phyloP scores from a whole-genome alignment of 495 filamentous ascomycete species.

The Letharia lupina region DNA sequence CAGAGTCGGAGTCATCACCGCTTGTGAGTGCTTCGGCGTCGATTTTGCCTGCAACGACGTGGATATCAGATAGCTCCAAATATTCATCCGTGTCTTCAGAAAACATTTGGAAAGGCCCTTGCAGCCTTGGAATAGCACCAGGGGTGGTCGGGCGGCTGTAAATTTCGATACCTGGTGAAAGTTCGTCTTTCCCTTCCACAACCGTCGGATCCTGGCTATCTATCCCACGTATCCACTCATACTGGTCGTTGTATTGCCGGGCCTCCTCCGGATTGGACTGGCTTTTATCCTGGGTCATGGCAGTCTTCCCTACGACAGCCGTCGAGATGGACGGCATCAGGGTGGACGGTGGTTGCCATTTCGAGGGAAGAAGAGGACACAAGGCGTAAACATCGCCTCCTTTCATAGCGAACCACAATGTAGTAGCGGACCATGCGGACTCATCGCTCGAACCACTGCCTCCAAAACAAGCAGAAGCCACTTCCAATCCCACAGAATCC shows the following conservation, averaged over 20 bases:
- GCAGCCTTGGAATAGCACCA: conserved; percentile 65
- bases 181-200: conserved; percentile 29
- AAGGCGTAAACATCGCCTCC: conserved; percentile 83
- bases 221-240: conserved; percentile 74
- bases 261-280: conserved; percentile 46
- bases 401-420: conserved; percentile 82
- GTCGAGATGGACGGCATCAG: conserved; percentile 70
- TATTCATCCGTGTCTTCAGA: conserved; percentile 45
- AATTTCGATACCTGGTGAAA: conserved; percentile 52
- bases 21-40: conserved; percentile 45
- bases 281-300: conserved; percentile 50
- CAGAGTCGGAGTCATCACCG: conserved; percentile 42
- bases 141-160: conserved; percentile 63
- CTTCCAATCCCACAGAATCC: conserved; percentile 78
- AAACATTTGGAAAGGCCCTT: conserved; percentile 75
- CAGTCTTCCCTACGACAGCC: conserved; percentile 58
- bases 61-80: conserved; percentile 56
- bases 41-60: conserved; percentile 46
- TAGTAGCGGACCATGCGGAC: conserved; percentile 83
- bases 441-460: conserved; percentile 54
- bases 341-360: conserved; percentile 69
- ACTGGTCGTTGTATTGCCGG: conserved; percentile 59
- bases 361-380: conserved; percentile 76
- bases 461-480: conserved; percentile 76
- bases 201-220: conserved; percentile 63